phyloP scores from a whole-genome alignment of 495 filamentous ascomycete species.

The Friedmanniomyces endolithicus region DNA sequence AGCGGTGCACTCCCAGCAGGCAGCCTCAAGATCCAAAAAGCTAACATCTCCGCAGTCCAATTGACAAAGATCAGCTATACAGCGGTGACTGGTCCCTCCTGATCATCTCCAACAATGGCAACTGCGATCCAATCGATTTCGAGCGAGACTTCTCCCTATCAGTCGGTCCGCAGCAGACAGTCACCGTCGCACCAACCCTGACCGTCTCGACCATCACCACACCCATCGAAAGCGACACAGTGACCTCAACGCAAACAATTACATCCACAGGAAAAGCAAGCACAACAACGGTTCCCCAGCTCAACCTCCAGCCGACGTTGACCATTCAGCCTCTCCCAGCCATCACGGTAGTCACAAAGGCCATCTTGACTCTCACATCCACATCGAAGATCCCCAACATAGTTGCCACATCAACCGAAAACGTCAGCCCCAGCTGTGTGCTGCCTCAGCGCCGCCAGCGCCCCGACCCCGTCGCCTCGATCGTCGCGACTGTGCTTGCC shows the following conservation, averaged over 20 bases:
- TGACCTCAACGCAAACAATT: constrained; percentile 17
- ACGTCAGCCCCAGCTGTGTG: constrained; percentile 21
- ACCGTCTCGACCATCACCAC: constrained; percentile 2
- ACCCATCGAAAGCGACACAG: constrained; percentile 22
- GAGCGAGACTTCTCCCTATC: constrained; percentile 28
- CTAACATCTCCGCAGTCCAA: constrained; percentile 3
- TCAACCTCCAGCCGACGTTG: constrained; percentile 21
- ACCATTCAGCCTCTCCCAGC: constrained; percentile 22
- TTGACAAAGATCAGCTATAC: constrained; percentile 25
- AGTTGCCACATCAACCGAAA: constrained; percentile 14
- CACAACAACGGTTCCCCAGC: constrained; percentile 22
- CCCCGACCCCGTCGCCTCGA: constrained; percentile 21
- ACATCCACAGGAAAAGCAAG: constrained; percentile 11
- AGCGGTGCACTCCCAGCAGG: neutral
- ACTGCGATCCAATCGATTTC: constrained; percentile 25
- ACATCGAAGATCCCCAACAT: constrained; percentile 19
- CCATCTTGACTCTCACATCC: constrained; percentile 21
- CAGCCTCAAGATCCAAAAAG: no score
- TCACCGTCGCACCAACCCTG: constrained; percentile 17
- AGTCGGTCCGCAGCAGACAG: constrained; percentile 27
- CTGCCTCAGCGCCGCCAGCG: neutral
- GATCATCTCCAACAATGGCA: constrained; percentile 30
- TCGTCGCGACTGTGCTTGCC: constrained; percentile 19
- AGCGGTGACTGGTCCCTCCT: constrained; percentile 28
- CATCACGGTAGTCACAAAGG: constrained; percentile 21